These are phyloP conservation scores for Mortierella sp. DNA, from an alignment of 371 early-diverging fungal species.

Conservation along the genomic window DNA sequence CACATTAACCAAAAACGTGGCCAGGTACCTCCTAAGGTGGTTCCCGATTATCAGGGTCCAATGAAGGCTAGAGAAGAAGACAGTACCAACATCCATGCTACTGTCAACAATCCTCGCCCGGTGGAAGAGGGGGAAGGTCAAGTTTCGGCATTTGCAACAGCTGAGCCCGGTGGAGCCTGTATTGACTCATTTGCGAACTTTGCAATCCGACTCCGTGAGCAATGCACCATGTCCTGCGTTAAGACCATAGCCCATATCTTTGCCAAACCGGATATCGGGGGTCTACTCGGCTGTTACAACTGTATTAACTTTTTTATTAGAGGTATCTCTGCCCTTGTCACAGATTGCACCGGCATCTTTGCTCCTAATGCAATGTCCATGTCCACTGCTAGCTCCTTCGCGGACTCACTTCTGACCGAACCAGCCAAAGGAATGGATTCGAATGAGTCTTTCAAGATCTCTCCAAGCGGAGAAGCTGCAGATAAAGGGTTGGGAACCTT, in stretches of 20 bases:
- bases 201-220: conserved; percentile 37
- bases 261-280: conserved; percentile 4
- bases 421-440: too few species aligned
- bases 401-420: too few species aligned
- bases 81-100: background rate
- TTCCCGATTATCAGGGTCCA: too few species aligned
- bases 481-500: conserved; percentile 12
- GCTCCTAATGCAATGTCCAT: background rate
- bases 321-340: conserved; percentile 19
- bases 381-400: background rate
- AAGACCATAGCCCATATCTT: conserved; percentile 12
- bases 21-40: background rate
- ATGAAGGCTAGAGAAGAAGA: too few species aligned
- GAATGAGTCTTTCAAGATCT: too few species aligned
- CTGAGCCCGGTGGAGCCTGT: conserved; percentile 25
- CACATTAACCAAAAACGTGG: background rate
- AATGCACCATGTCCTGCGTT: conserved; percentile 37
- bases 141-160: background rate
- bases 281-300: conserved; percentile 21
- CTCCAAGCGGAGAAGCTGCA: too few species aligned
- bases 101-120: too few species aligned
- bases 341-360: conserved; percentile 26
- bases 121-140: too few species aligned
- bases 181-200: conserved; percentile 44
- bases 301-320: conserved; percentile 27